A percentile compares a stretch with the other conserved stretches of the same genome.
phyloP scores from a whole-genome alignment of 495 filamentous ascomycete species.

The Acidiella bohemica region DNA sequence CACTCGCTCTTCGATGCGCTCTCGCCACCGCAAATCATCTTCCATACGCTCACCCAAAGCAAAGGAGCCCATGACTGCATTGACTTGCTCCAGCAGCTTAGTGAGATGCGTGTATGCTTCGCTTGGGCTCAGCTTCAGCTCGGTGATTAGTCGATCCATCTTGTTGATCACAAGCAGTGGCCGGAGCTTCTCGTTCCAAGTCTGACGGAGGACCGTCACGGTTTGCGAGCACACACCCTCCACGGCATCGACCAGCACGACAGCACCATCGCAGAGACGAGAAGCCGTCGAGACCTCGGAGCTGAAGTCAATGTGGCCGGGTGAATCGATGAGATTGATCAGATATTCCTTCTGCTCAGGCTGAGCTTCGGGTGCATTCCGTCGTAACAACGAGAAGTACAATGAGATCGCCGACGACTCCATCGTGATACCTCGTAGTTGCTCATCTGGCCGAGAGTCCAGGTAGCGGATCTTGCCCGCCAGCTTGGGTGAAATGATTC shows the following conservation, averaged over 20 bases:
- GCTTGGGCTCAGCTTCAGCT: constrained; percentile 77
- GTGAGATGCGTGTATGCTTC: constrained; percentile 87
- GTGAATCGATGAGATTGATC: constrained; percentile 96
- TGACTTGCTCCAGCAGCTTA: constrained; percentile 86
- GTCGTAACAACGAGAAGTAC: constrained; percentile 79
- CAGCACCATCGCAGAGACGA: constrained; percentile 82
- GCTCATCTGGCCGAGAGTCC: constrained; percentile 92
- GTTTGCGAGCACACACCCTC: constrained; percentile 98
- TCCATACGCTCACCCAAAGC: constrained; percentile 98
- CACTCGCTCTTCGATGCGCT: constrained; percentile 75
- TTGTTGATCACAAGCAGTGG: constrained; percentile 96
- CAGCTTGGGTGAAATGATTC: constrained; percentile 95
- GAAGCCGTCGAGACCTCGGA: constrained; percentile 95
- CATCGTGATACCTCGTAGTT: constrained; percentile 96
- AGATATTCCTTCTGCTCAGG: constrained; percentile 76
- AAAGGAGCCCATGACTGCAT: constrained; percentile 93
- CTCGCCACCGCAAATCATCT: constrained; percentile 91
- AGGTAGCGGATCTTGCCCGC: constrained; percentile 97
- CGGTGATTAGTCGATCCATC: constrained; percentile 84
- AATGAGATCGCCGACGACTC: constrained; percentile 97
- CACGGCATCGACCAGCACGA: constrained; percentile 94
- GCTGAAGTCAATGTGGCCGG: constrained; percentile 97
- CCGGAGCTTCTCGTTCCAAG: constrained; percentile 92
- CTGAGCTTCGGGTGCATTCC: constrained; percentile 49
- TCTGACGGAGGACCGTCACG: constrained; percentile 86